Evolutionary conservation across 1,284 basidiomycete genomes (phyloP).

Genomic region (Pseudozyma sp.): DNA sequence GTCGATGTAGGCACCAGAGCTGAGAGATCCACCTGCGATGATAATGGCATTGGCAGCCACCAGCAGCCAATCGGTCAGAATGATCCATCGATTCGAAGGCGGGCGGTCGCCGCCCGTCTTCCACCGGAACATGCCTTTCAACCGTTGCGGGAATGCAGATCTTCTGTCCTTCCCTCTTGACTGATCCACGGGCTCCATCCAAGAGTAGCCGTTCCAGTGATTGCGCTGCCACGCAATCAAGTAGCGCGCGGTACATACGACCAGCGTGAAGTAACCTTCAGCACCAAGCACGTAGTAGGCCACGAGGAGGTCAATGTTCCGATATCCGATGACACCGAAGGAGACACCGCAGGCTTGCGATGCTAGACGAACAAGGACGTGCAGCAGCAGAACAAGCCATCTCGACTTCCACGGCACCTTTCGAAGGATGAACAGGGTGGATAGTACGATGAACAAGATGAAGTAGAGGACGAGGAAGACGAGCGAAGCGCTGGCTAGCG

Average conservation of each 20-base stretch:
- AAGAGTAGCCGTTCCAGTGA: slow-evolving; percentile 36
- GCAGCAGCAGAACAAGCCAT: slow-evolving; percentile 42
- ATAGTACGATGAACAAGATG: slow-evolving; percentile 10
- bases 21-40: slow-evolving; percentile 32
- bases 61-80: slow-evolving; percentile 23
- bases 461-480: slow-evolving; percentile 41
- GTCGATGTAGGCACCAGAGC: slow-evolving; percentile 12
- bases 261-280: slow-evolving; percentile 56
- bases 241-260: slow-evolving; percentile 49
- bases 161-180: slow-evolving; percentile 1
- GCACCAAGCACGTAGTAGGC: slow-evolving; percentile 53
- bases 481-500: slow-evolving; percentile 29
- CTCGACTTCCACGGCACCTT: slow-evolving; percentile 19
- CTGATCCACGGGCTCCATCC: slow-evolving; percentile 35
- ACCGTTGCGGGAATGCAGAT: slow-evolving; percentile 2
- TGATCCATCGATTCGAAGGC: not conserved
- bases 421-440: slow-evolving; percentile 1
- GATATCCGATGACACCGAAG: slow-evolving; percentile 38
- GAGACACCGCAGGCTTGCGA: slow-evolving; percentile 42
- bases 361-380: slow-evolving; percentile 44
- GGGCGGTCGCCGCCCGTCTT: not conserved
- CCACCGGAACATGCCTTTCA: slow-evolving; percentile 9
- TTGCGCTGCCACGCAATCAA: slow-evolving; percentile 53
- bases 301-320: slow-evolving; percentile 31
- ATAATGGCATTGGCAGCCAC: slow-evolving; percentile 38